Percentiles rank a stretch among this genome's conserved stretches.
Evolutionary conservation across 768 basidiomycete genomes (phyloP).

Genomic region (Xerocomus brunneocitrinus): DNA sequence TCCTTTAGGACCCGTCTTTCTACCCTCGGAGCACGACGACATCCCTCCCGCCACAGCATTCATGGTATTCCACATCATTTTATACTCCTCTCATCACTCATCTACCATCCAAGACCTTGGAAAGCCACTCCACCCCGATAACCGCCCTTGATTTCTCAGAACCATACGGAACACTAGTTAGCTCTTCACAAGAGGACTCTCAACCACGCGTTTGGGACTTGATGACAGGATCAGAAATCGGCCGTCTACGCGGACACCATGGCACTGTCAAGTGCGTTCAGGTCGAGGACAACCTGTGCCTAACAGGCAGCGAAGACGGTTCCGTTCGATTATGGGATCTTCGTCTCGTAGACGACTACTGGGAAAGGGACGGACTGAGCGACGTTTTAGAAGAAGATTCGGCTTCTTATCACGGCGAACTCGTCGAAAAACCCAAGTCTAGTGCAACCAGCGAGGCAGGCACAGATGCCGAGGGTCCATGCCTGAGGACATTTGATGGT

Average conservation of each 20-base stretch:
- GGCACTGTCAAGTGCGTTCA: slow-evolving; percentile 86
- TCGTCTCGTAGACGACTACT: slow-evolving; percentile 72
- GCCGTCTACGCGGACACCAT: slow-evolving; percentile 75
- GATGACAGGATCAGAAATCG: slow-evolving; percentile 81
- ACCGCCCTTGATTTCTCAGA: slow-evolving; percentile 92
- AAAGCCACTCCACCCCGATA: slow-evolving; percentile 76
- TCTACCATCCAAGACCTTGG: slow-evolving; percentile 59
- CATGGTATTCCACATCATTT: slow-evolving; percentile 57
- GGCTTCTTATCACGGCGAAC: slow-evolving; percentile 27
- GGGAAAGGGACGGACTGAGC: slow-evolving; percentile 48
- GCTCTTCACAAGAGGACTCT: slow-evolving; percentile 78
- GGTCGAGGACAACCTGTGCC: slow-evolving; percentile 85
- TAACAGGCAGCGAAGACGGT: slow-evolving; percentile 89
- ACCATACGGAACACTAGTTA: slow-evolving; percentile 92
- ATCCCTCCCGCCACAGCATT: slow-evolving; percentile 93
- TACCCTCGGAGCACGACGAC: slow-evolving; percentile 96
- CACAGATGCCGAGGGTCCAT: slow-evolving; percentile 46
- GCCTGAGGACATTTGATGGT: slow-evolving; percentile 76
- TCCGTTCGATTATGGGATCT: slow-evolving; percentile 89
- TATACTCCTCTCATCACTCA: background rate
- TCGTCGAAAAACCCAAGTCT: slow-evolving; percentile 36
- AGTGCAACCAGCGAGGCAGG: slow-evolving; percentile 36
- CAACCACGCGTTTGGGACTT: slow-evolving; percentile 95
- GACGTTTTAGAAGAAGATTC: slow-evolving; percentile 66
- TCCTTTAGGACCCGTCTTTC: slow-evolving; percentile 77